Percentiles rank a stretch among this genome's conserved stretches.
phyloP scores from a whole-genome alignment of 805 yeast genomes.

The Metschnikowia koreensis region DNA sequence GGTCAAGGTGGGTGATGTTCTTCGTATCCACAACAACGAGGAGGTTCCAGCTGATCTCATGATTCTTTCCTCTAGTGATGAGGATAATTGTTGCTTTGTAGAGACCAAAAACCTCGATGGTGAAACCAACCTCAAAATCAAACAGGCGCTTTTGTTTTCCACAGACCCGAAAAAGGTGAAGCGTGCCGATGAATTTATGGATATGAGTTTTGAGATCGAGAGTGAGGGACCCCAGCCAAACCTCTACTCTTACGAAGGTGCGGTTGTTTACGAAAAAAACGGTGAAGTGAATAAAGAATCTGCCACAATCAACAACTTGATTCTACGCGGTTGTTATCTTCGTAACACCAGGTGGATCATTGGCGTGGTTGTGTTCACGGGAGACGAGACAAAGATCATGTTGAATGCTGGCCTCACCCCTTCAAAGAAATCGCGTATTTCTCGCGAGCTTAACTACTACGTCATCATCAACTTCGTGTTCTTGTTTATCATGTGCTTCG shows the following conservation, averaged over 20 bases:
- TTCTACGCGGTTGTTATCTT: constrained; percentile 73
- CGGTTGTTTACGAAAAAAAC: constrained; percentile 33
- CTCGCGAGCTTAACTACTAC: constrained; percentile 68
- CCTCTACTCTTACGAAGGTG: constrained; percentile 74
- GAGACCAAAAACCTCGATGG: constrained; percentile 85
- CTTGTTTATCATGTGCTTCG: constrained; percentile 64
- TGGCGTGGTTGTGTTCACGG: constrained; percentile 75
- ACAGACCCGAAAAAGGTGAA: constrained; percentile 43
- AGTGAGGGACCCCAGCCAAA: constrained; percentile 84
- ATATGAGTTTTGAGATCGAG: constrained; percentile 62
- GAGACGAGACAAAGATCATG: constrained; percentile 79
- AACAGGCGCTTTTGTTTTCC: constrained; percentile 67
- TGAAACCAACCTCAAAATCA: constrained; percentile 68
- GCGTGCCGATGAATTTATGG: constrained; percentile 36
- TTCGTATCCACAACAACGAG: constrained; percentile 68
- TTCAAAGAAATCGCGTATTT: constrained; percentile 69
- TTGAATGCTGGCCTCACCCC: constrained; percentile 79
- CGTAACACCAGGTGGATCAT: constrained; percentile 83
- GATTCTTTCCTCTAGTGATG: constrained; percentile 62
- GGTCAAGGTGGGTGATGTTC: constrained; percentile 69
- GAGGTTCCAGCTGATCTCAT: constrained; percentile 78
- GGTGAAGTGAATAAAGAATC: constrained; percentile 51
- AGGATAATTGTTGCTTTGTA: constrained; percentile 68
- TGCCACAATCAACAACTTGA: constrained; percentile 63
- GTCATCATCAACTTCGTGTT: constrained; percentile 65